phyloP scores from a whole-genome alignment of 108 stramenopile genomes.

The Craspedostauros australis region DNA sequence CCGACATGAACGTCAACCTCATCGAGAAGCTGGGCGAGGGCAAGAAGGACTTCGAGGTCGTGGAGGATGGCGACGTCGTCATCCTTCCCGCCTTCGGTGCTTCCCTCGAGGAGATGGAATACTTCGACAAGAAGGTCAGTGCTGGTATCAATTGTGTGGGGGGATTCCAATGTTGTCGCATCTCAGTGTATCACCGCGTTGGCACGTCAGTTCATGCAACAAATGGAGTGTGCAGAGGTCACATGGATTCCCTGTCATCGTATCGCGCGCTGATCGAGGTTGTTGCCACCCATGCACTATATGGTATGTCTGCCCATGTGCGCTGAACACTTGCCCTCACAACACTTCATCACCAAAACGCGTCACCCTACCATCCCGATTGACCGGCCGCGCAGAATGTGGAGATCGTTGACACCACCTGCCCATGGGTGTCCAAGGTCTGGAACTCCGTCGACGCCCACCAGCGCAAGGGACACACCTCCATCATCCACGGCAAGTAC shows the following conservation, averaged over 20 bases:
- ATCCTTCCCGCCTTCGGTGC: slow-evolving; percentile 96
- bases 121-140: slow-evolving; percentile 53
- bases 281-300: no score
- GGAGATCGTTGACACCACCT: slow-evolving; percentile 94
- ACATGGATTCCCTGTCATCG: no score
- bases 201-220: no score
- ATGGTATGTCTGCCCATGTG: no score
- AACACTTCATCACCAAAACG: no score
- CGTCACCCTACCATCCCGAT: no score
- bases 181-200: no score
- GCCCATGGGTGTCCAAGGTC: slow-evolving; percentile 97
- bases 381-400: slow-evolving; percentile 78
- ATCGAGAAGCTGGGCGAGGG: slow-evolving; percentile 74
- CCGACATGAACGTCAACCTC: slow-evolving; percentile 85
- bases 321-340: no score
- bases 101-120: slow-evolving; percentile 88
- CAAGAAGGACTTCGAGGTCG: slow-evolving; percentile 69
- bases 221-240: no score
- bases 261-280: no score
- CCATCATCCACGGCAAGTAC: slow-evolving; percentile 94
- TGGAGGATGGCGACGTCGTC: slow-evolving; percentile 89
- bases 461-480: slow-evolving; percentile 76
- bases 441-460: slow-evolving; percentile 96
- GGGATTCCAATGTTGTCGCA: no score
- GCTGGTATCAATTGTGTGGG: neutral